Evolutionary conservation across 2,329 filamentous ascomycete species (phyloP).

Genomic region (Colletotrichum incanum): DNA sequence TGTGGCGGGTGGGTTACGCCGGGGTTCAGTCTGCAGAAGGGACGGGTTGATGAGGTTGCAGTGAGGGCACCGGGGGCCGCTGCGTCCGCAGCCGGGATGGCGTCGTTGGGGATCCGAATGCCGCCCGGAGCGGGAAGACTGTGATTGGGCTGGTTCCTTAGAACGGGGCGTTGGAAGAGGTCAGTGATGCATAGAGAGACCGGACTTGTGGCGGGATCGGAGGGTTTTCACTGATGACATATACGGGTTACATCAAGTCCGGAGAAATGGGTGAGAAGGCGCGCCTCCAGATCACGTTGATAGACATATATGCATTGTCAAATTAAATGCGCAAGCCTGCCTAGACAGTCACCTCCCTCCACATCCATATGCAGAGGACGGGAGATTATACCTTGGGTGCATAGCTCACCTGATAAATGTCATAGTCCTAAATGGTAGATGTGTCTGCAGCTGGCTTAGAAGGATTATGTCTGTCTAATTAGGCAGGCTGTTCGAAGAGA

Average conservation of each 20-base stretch:
- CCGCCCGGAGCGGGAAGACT: constrained; percentile 61
- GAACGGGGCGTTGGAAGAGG: background rate
- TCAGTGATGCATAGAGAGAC: background rate
- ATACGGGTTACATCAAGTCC: background rate
- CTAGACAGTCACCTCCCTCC: background rate
- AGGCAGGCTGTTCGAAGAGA: background rate
- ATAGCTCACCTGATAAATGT: background rate
- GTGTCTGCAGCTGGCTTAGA: background rate
- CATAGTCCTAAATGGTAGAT: background rate
- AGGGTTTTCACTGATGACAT: background rate
- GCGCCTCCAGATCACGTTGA: background rate
- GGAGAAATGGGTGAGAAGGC: background rate
- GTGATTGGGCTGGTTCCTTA: background rate
- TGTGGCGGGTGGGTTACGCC: constrained; percentile 94
- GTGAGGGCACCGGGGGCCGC: constrained; percentile 46
- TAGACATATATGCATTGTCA: background rate
- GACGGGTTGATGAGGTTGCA: constrained; percentile 81
- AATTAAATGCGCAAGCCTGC: background rate
- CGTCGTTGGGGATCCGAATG: constrained; percentile 66
- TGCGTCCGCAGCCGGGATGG: constrained; percentile 43
- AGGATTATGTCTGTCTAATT: background rate
- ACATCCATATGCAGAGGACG: background rate
- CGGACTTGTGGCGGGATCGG: background rate
- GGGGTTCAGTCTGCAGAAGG: constrained; percentile 87
- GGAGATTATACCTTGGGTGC: background rate